Evolutionary conservation across 176 grass and related monocot genomes (phyloP).

Genomic region (Pharus latifolius): DNA sequence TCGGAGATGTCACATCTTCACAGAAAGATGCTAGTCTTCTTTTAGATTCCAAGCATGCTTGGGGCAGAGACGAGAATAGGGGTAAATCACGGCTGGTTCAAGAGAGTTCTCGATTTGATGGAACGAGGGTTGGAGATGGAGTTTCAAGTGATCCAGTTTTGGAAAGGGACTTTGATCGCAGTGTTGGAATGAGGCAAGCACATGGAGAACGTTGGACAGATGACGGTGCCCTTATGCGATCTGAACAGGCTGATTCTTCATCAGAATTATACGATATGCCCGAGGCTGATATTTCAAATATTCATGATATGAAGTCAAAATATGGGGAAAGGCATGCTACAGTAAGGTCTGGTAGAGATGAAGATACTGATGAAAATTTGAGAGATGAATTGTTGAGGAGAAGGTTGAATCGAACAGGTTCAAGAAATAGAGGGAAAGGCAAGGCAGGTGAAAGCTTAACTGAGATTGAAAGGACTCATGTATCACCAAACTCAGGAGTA

Average conservation of each 20-base stretch:
- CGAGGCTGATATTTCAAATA: slow-evolving; percentile 23
- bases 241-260: slow-evolving; percentile 33
- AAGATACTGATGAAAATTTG: slow-evolving; percentile 28
- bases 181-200: slow-evolving; percentile 25
- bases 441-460: slow-evolving; percentile 46
- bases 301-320: slow-evolving; percentile 29
- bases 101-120: slow-evolving; percentile 26
- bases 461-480: slow-evolving; percentile 42
- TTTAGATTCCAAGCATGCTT: slow-evolving; percentile 41
- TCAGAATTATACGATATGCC: slow-evolving; percentile 16
- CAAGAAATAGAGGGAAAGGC: slow-evolving; percentile 50
- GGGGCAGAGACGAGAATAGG: slow-evolving; percentile 57
- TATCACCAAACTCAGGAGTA: slow-evolving; percentile 45
- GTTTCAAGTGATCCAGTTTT: slow-evolving; percentile 6
- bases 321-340: slow-evolving; percentile 18
- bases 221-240: slow-evolving; percentile 15
- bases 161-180: slow-evolving; percentile 25
- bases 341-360: slow-evolving; percentile 11
- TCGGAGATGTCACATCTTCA: slow-evolving; percentile 46
- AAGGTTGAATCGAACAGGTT: slow-evolving; percentile 23
- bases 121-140: slow-evolving; percentile 27
- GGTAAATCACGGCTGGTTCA: slow-evolving; percentile 45
- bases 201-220: slow-evolving; percentile 32
- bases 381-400: slow-evolving; percentile 36
- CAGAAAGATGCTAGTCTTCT: slow-evolving; percentile 55